Evolutionary conservation across 1,139 yeast species (phyloP).

Genomic region (Blastobotrys elegans): DNA sequence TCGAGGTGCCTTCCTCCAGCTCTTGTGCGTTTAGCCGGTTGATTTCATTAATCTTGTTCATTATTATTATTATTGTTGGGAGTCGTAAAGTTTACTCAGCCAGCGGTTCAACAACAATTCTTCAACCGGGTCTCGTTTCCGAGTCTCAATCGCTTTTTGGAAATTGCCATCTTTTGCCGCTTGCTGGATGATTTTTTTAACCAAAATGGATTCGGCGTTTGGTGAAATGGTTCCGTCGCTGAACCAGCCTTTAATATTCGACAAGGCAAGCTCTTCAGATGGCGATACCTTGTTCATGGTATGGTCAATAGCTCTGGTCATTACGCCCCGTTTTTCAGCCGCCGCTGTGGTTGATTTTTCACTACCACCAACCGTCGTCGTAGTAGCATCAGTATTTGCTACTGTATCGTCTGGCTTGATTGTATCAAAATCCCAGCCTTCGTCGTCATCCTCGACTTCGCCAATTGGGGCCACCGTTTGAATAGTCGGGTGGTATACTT

Average conservation of each 20-base stretch:
- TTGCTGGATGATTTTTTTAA: conserved; percentile 22
- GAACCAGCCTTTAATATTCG: conserved; percentile 11
- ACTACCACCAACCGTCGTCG: neutral
- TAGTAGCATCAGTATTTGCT: neutral
- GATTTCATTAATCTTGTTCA: conserved; percentile 36
- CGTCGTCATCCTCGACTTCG: conserved; percentile 23
- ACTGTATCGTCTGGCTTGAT: conserved; percentile 28
- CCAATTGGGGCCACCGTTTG: conserved; percentile 17
- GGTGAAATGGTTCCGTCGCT: conserved; percentile 6
- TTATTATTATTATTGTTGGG: conserved; percentile 5
- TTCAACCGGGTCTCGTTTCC: conserved; percentile 46
- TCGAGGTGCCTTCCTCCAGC: conserved; percentile 52
- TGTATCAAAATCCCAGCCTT: conserved; percentile 40
- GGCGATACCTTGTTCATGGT: conserved; percentile 5
- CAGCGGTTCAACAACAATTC: conserved; percentile 43
- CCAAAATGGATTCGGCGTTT: conserved; percentile 21
- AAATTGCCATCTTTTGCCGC: conserved; percentile 16
- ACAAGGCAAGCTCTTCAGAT: conserved; percentile 5
- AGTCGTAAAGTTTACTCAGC: conserved; percentile 36
- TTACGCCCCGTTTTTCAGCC: neutral
- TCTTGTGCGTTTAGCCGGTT: conserved; percentile 64
- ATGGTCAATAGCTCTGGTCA: conserved; percentile 11
- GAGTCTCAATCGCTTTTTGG: conserved; percentile 9
- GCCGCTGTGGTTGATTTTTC: neutral
- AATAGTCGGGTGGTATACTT: conserved; percentile 20